Conservation (phyloP, 202 grass and related monocot species). For the Eragrostis tef region DNA sequence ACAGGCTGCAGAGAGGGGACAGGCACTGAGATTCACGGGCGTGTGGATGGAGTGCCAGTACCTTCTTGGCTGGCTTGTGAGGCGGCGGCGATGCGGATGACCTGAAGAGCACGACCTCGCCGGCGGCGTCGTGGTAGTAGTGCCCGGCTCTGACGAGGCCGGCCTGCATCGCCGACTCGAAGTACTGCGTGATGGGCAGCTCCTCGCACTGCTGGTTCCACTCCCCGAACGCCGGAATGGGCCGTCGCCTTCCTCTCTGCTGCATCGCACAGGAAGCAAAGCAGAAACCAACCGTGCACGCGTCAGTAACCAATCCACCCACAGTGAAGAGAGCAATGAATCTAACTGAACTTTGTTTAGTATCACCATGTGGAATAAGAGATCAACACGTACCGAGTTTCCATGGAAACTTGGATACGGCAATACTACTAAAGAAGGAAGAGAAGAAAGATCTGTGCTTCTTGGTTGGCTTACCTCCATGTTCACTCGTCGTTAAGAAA, state of each 20-base stretch:
- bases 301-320: neutral
- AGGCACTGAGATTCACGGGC: neutral
- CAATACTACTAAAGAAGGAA: neutral
- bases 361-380: neutral
- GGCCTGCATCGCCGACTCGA: conserved; percentile 62
- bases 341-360: neutral
- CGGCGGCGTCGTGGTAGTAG: conserved; percentile 8
- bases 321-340: no score
- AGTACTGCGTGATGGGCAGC: conserved; percentile 66
- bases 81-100: conserved; percentile 3
- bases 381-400: neutral
- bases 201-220: conserved; percentile 65
- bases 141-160: conserved; percentile 38
- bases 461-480: conserved; percentile 21
- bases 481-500: neutral
- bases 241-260: conserved; percentile 52
- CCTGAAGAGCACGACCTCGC: conserved; percentile 17
- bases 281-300: neutral
- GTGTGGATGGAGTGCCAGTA: neutral
- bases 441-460: neutral
- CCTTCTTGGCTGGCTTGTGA: conserved; percentile 48
- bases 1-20: no score
- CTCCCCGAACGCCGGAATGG: conserved; percentile 62
- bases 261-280: neutral
- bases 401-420: neutral